Base-by-base conservation (phyloP, 371 early-diverging fungal genomes). In the Mucor sp. region DNA sequence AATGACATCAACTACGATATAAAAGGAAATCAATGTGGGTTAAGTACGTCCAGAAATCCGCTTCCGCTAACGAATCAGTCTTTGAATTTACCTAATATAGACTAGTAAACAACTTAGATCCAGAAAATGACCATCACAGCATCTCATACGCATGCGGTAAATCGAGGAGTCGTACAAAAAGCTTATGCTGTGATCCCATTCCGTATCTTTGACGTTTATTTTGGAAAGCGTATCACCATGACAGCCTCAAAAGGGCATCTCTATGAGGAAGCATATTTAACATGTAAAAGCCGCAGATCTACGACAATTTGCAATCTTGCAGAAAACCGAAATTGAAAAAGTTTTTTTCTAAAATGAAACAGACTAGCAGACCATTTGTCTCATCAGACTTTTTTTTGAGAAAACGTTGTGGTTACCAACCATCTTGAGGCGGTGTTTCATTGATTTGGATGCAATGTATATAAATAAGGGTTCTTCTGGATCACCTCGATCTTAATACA, bases 21-120 rank as follows among this genome's bases (percentile, higher is more conserved):
- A 59, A 37, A 37, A 59, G 59, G 59, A 59, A 59, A 59, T 37
- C 4, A 14, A 59, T 59, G 59, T 59, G 59, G 59, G 59, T 59
- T 37, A 59, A 33, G 25, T 59, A 27, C 12, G 27, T 53, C 15
- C 14, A 53, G 53, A 27, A 53, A 53, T 25, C 53, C 53, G 47
- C 47, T 47, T 47, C 23, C 21, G 8, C 8, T 47, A 47, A 47
- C 47, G 47, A 47, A 47, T 47, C 47, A 47, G 19, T 47, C 47
- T 23, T 53, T 27, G 53, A 53, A 25, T 27, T 53, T 53, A 53
- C 53, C 15, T 14, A 53, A 53, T 27, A 53, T 27, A 15, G 12
- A 14, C 15, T 53, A 53, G 53, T 53, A 25, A 14, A 27, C 6
- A 53, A 53, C 47, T 53, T 53, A 53, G 53, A 53, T 53, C 23